Base-by-base conservation (phyloP, 176 grass and related monocot species). In the Triticum dicoccoides region DNA sequence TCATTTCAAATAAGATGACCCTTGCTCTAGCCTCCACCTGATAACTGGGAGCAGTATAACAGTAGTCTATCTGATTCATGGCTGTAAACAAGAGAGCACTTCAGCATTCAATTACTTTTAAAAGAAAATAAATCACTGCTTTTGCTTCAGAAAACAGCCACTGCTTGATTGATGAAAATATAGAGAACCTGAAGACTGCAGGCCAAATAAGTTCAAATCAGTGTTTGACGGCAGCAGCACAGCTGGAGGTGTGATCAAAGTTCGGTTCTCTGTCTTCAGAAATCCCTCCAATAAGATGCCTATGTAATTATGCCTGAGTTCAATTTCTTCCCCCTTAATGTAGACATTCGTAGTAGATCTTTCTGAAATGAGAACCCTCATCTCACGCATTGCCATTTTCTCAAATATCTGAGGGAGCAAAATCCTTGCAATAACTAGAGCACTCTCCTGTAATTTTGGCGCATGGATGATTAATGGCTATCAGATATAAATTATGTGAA, bases 221-320 rank as follows among this genome's bases (percentile, higher is more conserved):
- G 76, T 88, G 34, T 86, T 82, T n/a, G 79, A 78, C 24, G 78
- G 85, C 23, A 98, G 64, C 59, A 98, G 84, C 65, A 90, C 86
- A n/a, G 75, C 90, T 37, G 96, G 93, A 84, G 93, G 62, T 25
- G 87, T 88, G 69, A 98, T 88, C 70, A 98, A 80, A 68, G 24
- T 89, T 83, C 70, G 90, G 61, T 74, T 82, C 29, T 78, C 44
- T 24, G 76, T 86, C 91, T 86, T 93, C 86, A 98, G 73, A 91
- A 94, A 98, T 29, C 96, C 94, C 86, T 98, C 93, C 63, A 98
- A 86, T 68, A 98, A 91, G 92, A 98, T 92, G 65, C 90, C 80
- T 49, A 92, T 20, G 86, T 76, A 74, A 82, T 89, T 96, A 69
- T 88, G 82, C 76, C 76, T 75, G 3, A 96, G 64, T 72, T 96